Base-by-base conservation (phyloP, 2,329 filamentous ascomycete species). In the Teratosphaeria zuluensis region DNA sequence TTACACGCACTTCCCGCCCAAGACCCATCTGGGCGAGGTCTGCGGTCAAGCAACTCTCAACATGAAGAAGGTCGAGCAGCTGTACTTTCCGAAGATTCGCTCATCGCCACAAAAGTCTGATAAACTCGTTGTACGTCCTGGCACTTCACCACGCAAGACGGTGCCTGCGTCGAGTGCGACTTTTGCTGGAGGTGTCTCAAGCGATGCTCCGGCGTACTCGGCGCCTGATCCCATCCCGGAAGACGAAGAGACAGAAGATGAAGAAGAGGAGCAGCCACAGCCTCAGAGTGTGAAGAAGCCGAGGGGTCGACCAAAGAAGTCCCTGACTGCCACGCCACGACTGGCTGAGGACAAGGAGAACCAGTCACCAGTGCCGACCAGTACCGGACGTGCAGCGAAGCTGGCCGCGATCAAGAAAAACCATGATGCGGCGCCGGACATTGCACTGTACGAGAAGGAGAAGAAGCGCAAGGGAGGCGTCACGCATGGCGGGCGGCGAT, bases 1-100 rank as follows among this genome's bases (percentile, higher is more conserved):
- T 62, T 99, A 95, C 70, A 90, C 83, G 0, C 86, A 91, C 69
- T 99, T 97, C 65, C 94, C 94, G 16, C 81, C 82, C 11, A 83
- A 91, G 58, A 97, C 92, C 1, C 97, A 99, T 70, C 80, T 99
- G 5, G 89, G 91, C 56, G 94, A 97, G 73, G 84, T 97, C 57
- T 89, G 96, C 59, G 94, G 94, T 21, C 90, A 95, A 71, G 96
- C 90, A 0, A 85, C 85, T 61, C 82, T 97, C 56, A 87, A 96
- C 68, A 79, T 90, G 48, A 78, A 83, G 57, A 83, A 84, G 7
- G 76, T 89, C 9, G 91, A 91, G 72, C 88, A 86, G 61, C 79
- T 85, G 1, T 90, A 87, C 62, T 85, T 81, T 62, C 72, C 77
- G 3, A 61, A 62, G 57, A 62, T 62, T 11, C 63, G 61, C 3